Conservation (phyloP, 2,329 filamentous ascomycete genomes). For the Alternaria sp. region DNA sequence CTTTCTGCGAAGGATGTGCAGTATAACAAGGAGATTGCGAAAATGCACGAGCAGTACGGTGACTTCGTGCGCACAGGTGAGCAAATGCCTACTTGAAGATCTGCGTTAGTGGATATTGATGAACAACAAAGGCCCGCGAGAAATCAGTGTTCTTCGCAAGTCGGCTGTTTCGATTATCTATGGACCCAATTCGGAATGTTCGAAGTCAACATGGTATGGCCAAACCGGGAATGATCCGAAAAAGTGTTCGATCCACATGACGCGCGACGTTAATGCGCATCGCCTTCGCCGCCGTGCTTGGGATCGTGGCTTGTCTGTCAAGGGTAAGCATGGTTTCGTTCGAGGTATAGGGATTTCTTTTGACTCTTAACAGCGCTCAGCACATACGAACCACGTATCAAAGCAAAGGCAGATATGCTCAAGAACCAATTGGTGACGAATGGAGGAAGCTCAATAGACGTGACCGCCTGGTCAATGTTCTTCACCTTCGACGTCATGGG, state of each 20-base stretch:
- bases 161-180: conserved; percentile 33
- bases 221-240: conserved; percentile 33
- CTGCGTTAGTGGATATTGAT: not conserved
- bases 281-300: conserved; percentile 37
- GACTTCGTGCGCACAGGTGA: conserved; percentile 49
- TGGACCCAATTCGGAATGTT: conserved; percentile 35
- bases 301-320: conserved; percentile 41
- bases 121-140: conserved; percentile 29
- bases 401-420: conserved; percentile 34
- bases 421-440: conserved; percentile 24
- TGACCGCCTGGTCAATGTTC: conserved; percentile 38
- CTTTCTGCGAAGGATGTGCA: conserved; percentile 39
- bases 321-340: conserved; percentile 23
- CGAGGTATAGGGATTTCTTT: not conserved
- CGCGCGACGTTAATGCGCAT: conserved; percentile 34
- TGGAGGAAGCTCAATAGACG: conserved; percentile 33
- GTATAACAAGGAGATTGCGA: conserved; percentile 42
- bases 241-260: conserved; percentile 35
- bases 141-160: conserved; percentile 35
- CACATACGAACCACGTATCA: conserved; percentile 39
- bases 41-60: conserved; percentile 45
- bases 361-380: conserved; percentile 27
- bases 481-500: conserved; percentile 47
- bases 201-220: conserved; percentile 41
- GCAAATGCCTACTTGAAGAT: not conserved